phyloP scores from a whole-genome alignment of 441 rosid species.

The Pelargonium cotyledonis region DNA sequence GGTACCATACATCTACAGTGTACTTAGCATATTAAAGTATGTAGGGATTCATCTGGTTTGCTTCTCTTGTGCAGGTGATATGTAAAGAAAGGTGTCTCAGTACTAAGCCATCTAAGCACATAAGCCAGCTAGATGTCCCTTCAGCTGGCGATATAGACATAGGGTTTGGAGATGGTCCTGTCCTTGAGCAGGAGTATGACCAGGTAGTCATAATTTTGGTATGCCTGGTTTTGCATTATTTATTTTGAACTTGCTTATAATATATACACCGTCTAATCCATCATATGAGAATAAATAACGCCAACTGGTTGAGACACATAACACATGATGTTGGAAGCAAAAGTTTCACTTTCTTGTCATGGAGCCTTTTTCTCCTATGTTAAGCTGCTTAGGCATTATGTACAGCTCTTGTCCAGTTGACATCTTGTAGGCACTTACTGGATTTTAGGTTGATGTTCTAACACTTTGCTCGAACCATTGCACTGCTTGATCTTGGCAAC shows the following conservation, averaged over 20 bases:
- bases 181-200: conserved; percentile 26
- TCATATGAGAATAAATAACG: background rate
- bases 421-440: background rate
- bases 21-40: background rate
- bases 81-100: conserved; percentile 25
- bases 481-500: background rate
- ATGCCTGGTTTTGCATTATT: background rate
- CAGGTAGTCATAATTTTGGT: conserved; percentile 21
- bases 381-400: background rate
- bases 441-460: background rate
- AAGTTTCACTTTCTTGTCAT: background rate
- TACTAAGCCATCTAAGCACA: conserved; percentile 20
- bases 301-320: background rate
- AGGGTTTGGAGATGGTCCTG: conserved; percentile 12
- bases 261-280: background rate
- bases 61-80: conserved; percentile 25
- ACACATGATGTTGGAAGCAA: background rate
- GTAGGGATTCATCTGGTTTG: conserved; percentile 14
- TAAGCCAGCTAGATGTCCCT: conserved; percentile 20
- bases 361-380: background rate
- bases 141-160: conserved; percentile 14
- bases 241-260: background rate
- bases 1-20: conserved; percentile 20
- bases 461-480: background rate
- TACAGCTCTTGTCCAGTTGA: background rate